Evolutionary conservation across 441 rosid species (phyloP).

Genomic region (Arabidopsis lyrata): DNA sequence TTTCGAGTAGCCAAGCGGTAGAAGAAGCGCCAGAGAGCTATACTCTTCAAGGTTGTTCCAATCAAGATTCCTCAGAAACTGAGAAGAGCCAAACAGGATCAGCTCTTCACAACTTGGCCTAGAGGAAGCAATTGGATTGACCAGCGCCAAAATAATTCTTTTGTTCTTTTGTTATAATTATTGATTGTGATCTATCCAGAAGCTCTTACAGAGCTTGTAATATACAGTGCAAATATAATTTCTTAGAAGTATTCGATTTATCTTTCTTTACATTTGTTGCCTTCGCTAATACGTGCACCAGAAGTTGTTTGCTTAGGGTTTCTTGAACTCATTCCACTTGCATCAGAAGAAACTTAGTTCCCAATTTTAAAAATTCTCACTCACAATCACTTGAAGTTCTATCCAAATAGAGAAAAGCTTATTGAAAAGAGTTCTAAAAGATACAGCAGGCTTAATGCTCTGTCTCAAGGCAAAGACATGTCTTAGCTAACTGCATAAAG

Average conservation of each 20-base stretch:
- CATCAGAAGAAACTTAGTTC: background rate
- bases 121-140: conserved; percentile 16
- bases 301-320: background rate
- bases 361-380: background rate
- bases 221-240: conserved; percentile 28
- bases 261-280: background rate
- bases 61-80: conserved; percentile 36
- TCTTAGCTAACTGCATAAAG: conserved; percentile 34
- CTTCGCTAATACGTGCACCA: too few relatives aligned
- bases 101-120: conserved; percentile 32
- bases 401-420: conserved; percentile 15
- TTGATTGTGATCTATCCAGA: conserved; percentile 21
- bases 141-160: conserved; percentile 38
- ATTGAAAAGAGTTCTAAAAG: conserved; percentile 31
- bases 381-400: background rate
- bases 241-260: conserved; percentile 1
- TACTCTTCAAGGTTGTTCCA: conserved; percentile 32
- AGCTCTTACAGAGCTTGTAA: conserved; percentile 35
- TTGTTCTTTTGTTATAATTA: conserved; percentile 45
- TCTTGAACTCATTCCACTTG: background rate
- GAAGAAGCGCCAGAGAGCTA: conserved; percentile 43
- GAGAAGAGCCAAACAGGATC: conserved; percentile 36
- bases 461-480: conserved; percentile 31
- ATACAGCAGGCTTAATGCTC: conserved; percentile 26
- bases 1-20: conserved; percentile 49